Evolutionary conservation across 225 moss, liverwort and hornwort genomes (phyloP).

Genomic region (Marchantia paleacea): DNA sequence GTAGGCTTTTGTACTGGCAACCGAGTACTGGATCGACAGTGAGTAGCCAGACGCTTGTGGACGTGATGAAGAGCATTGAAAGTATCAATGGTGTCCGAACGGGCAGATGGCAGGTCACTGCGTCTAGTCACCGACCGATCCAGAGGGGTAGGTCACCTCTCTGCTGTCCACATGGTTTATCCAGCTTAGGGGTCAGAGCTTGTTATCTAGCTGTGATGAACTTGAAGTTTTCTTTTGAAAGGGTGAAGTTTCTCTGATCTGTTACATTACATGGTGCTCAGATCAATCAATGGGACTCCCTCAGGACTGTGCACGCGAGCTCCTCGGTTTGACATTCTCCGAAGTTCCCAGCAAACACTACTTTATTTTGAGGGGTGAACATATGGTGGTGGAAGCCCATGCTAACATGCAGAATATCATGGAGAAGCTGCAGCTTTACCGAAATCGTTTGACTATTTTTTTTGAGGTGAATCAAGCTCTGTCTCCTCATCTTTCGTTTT

Average conservation of each 20-base stretch:
- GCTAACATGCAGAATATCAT: conserved; percentile 85
- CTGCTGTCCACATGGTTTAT: neutral
- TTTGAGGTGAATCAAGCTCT: conserved; percentile 54
- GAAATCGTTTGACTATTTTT: conserved; percentile 76
- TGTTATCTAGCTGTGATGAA: too few relatives aligned
- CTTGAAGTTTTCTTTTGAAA: too few relatives aligned
- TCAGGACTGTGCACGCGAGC: conserved; percentile 73
- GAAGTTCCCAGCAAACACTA: conserved; percentile 74
- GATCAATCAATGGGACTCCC: conserved; percentile 42
- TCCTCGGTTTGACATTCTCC: conserved; percentile 73
- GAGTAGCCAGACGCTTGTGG: conserved; percentile 82
- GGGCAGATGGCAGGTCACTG: conserved; percentile 73
- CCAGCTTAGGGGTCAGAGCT: too few relatives aligned
- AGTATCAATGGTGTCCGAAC: conserved; percentile 67
- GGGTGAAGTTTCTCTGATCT: conserved; percentile 11
- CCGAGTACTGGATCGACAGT: conserved; percentile 63
- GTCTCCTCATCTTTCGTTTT: neutral
- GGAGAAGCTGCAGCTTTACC: conserved; percentile 90
- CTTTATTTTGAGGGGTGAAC: conserved; percentile 75
- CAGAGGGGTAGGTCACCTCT: conserved; percentile 55
- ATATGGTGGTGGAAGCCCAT: conserved; percentile 94
- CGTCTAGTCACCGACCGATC: conserved; percentile 86
- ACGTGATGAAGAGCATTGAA: conserved; percentile 82
- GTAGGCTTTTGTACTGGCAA: conserved; percentile 94
- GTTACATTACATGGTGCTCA: neutral